These are phyloP conservation scores for Rosa persica DNA, from an alignment of 306 rosid genomes.

Conservation along the genomic window DNA sequence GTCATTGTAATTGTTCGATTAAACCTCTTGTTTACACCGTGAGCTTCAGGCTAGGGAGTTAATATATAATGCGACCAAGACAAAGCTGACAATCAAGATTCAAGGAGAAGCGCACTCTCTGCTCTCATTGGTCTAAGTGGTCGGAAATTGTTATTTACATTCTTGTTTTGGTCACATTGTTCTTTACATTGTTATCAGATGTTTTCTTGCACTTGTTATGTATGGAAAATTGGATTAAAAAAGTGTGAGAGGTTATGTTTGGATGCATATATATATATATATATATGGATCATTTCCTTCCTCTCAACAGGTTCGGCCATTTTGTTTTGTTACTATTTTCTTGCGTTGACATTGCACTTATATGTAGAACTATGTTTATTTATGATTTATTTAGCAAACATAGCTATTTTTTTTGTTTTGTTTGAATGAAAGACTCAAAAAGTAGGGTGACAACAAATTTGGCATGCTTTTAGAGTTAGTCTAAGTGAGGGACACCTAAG, in stretches of 20 bases:
- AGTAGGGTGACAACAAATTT: too few species aligned
- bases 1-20: not conserved
- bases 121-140: not conserved
- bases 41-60: not conserved
- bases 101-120: not conserved
- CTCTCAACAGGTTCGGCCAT: too few species aligned
- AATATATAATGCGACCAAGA: not conserved
- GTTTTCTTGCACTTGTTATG: not conserved
- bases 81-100: not conserved
- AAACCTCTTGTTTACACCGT: not conserved
- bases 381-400: too few species aligned
- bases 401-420: too few species aligned
- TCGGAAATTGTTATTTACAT: not conserved
- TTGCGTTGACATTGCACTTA: too few species aligned
- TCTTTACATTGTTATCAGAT: not conserved
- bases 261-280: too few species aligned
- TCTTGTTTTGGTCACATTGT: not conserved
- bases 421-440: too few species aligned
- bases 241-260: too few species aligned
- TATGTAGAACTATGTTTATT: too few species aligned
- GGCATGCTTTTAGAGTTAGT: too few species aligned
- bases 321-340: too few species aligned
- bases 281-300: not conserved
- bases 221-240: not conserved
- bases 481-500: too few species aligned